A percentile compares a stretch with the other conserved stretches of the same genome.
phyloP scores from a whole-genome alignment of 495 filamentous ascomycete genomes.

The Thermochaetoides thermophila region DNA sequence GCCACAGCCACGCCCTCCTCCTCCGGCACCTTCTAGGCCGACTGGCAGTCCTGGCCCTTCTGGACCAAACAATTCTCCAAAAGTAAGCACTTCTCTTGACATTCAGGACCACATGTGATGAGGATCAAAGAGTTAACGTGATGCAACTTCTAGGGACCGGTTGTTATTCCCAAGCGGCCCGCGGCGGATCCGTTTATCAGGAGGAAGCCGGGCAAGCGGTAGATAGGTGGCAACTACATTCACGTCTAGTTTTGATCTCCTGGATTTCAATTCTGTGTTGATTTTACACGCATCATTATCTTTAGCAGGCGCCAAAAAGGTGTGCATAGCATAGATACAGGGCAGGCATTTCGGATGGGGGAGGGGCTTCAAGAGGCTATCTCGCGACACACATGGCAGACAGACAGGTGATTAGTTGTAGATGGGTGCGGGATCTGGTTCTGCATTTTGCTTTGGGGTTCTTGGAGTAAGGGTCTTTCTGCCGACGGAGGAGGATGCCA shows the following conservation, averaged over 20 bases:
- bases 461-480: neutral
- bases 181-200: constrained; percentile 30
- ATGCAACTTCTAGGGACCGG: constrained; percentile 11
- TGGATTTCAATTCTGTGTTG: neutral
- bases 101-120: too few species aligned
- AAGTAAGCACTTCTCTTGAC: constrained; percentile 3
- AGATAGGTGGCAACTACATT: neutral
- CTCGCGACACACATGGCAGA: neutral
- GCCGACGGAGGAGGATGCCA: too few species aligned
- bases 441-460: neutral
- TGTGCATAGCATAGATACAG: constrained; percentile 1
- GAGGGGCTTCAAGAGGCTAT: neutral
- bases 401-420: neutral
- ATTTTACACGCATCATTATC: neutral
- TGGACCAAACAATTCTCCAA: constrained; percentile 1
- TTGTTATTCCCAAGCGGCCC: constrained; percentile 18
- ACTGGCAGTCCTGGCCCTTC: constrained; percentile 1
- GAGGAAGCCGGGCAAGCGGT: constrained; percentile 22
- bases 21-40: neutral
- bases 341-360: neutral
- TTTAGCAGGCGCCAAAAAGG: neutral
- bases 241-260: neutral
- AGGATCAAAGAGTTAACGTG: too few species aligned
- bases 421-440: neutral
- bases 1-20: constrained; percentile 1